phyloP scores from a whole-genome alignment of 2,329 filamentous ascomycete species.

The Chalaropsis thielavioides region DNA sequence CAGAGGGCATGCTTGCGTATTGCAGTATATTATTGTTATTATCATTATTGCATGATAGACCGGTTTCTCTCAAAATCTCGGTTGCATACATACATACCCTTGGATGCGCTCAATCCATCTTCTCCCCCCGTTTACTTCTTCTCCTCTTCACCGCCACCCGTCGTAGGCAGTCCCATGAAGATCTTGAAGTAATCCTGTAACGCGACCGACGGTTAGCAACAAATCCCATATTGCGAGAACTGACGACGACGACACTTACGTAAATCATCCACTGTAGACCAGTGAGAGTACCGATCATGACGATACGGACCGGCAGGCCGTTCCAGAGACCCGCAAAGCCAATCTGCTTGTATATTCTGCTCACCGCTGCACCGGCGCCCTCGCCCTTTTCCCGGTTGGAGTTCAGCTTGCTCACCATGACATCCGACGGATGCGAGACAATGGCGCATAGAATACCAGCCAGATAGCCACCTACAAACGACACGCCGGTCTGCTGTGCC shows the following conservation, averaged over 20 bases:
- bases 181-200: slow-evolving; percentile 71
- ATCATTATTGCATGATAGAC: no score
- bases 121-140: slow-evolving; percentile 22
- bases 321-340: slow-evolving; percentile 87
- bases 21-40: no score
- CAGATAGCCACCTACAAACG: slow-evolving; percentile 69
- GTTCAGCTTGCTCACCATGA: slow-evolving; percentile 90
- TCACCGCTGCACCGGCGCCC: slow-evolving; percentile 58
- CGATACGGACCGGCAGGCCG: slow-evolving; percentile 66
- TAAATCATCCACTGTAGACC: slow-evolving; percentile 92
- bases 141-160: slow-evolving; percentile 49
- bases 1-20: background rate
- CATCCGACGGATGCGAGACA: slow-evolving; percentile 66
- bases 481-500: slow-evolving; percentile 68
- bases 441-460: slow-evolving; percentile 80
- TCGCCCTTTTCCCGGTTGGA: slow-evolving; percentile 63
- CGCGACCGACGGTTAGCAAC: slow-evolving; percentile 18
- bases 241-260: slow-evolving; percentile 31
- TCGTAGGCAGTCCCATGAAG: slow-evolving; percentile 75
- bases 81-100: background rate
- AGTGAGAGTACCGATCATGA: slow-evolving; percentile 76
- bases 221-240: background rate
- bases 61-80: background rate
- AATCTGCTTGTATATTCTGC: slow-evolving; percentile 73
- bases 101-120: background rate